Conservation (phyloP, 1,139 yeast species). For the Yamadazyma atmosphaerica region DNA sequence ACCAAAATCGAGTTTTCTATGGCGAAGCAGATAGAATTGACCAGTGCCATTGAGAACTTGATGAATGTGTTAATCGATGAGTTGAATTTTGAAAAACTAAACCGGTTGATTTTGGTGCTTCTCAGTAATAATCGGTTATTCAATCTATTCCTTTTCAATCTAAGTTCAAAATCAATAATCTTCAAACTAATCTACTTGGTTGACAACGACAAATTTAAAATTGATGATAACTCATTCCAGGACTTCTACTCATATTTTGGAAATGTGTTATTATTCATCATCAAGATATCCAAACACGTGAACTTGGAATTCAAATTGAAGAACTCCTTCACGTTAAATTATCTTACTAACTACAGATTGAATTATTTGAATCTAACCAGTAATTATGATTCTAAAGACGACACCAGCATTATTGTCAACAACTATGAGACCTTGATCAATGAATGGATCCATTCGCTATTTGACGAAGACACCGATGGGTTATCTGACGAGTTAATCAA, state of each 20-base stretch:
- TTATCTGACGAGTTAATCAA: slow-evolving; percentile 80
- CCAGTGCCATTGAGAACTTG: slow-evolving; percentile 29
- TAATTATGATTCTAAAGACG: slow-evolving; percentile 19
- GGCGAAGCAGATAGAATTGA: slow-evolving; percentile 38
- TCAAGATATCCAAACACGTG: slow-evolving; percentile 47
- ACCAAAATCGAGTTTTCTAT: slow-evolving; percentile 41
- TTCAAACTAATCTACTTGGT: slow-evolving; percentile 31
- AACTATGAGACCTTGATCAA: slow-evolving; percentile 53
- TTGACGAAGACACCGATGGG: slow-evolving; percentile 73
- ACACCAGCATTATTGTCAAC: slow-evolving; percentile 22
- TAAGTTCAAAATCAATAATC: slow-evolving; percentile 21
- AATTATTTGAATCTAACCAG: slow-evolving; percentile 33
- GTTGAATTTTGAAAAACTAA: slow-evolving; percentile 44
- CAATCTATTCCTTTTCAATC: slow-evolving; percentile 40
- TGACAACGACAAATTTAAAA: slow-evolving; percentile 36
- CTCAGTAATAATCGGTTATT: slow-evolving; percentile 41
- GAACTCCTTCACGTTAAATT: slow-evolving; percentile 35
- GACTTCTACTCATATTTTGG: slow-evolving; percentile 74
- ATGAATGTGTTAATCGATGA: slow-evolving; percentile 41
- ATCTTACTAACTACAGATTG: slow-evolving; percentile 34
- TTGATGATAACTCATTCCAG: slow-evolving; percentile 55
- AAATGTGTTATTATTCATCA: slow-evolving; percentile 50
- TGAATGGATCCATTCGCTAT: slow-evolving; percentile 80
- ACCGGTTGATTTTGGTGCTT: slow-evolving; percentile 49
- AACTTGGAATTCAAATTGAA: slow-evolving; percentile 23